Evolutionary conservation across 768 basidiomycete species (phyloP).

Genomic region (Megacollybia marginata): DNA sequence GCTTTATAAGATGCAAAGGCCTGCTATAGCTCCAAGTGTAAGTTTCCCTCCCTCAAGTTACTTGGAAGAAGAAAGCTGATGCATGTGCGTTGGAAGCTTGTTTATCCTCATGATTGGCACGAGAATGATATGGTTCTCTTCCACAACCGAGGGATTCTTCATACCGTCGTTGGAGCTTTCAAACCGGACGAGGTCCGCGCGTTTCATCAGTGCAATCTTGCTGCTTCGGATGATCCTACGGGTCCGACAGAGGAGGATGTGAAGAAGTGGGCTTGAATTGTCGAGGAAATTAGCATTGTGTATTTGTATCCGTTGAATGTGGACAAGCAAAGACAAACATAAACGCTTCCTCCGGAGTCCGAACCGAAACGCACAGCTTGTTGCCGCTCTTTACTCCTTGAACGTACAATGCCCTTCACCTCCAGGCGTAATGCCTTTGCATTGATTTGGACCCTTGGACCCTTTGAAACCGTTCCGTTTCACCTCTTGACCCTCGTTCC

Average conservation of each 20-base stretch:
- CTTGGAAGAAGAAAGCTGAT: not conserved
- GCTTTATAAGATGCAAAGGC: slow-evolving; percentile 82
- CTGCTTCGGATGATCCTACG: slow-evolving; percentile 39
- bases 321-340: too few relatives aligned
- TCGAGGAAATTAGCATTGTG: too few relatives aligned
- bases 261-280: slow-evolving; percentile 30
- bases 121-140: slow-evolving; percentile 61
- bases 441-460: too few relatives aligned
- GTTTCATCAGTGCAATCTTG: slow-evolving; percentile 55
- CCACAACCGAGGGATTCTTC: slow-evolving; percentile 66
- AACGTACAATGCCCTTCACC: too few relatives aligned
- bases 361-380: too few relatives aligned
- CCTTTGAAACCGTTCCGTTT: too few relatives aligned
- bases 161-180: slow-evolving; percentile 60
- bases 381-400: too few relatives aligned
- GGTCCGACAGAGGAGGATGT: slow-evolving; percentile 43
- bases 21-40: slow-evolving; percentile 72
- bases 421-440: too few relatives aligned
- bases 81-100: slow-evolving; percentile 42
- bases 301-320: too few relatives aligned
- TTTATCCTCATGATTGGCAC: slow-evolving; percentile 84
- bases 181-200: slow-evolving; percentile 36
- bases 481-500: too few relatives aligned
- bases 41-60: not conserved
- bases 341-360: too few relatives aligned